Base-by-base conservation (phyloP, 164 flowering plant genomes). In the Malania oleifera region DNA sequence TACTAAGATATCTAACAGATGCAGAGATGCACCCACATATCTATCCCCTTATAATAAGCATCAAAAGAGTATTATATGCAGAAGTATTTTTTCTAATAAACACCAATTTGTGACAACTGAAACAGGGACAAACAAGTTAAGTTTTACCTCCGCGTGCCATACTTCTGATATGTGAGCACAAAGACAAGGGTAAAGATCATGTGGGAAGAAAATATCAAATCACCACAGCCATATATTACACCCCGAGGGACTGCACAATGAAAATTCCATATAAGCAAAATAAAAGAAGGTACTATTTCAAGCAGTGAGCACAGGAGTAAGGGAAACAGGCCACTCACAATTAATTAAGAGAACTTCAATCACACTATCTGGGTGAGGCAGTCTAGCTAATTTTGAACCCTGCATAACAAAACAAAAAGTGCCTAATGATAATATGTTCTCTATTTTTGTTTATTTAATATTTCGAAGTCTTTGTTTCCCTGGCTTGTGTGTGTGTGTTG, bases 171-270 rank as follows among this genome's bases (percentile, higher is more conserved):
- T 6, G 97, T 89, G 39, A 71, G 85, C 31, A 91, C 86, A 76
- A 95, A 91, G 43, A 91, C 96, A 3, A 95, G 84, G 22, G 91
- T 77, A 70, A 95, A 95, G 68, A 95, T 95, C 99, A 95, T 95
- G 78, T 95, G 99, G 38, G 99, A 95, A 62, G 99, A 95, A 67
- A 95, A 95, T 52, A 95, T 95, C 70, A 95, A 67, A 77, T 95
- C 99, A 52, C 99, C 99, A 76, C 99, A 95, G 27, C 99, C 99
- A 76, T 71, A 89, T 44, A 91, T 52, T 26, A 91, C 86, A 18
- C 97, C 96, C 27, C 82, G 75, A 51, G 96, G 96, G 80, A 93
- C 98, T 90, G 95, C 81, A 80, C 0, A 67, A 47, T 23, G 34
- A 43, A 58, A 7, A 51, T 31, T 58, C 2, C 24, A 45, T 67